Evolutionary conservation across 257 asterid genomes (phyloP), one percentile per base, ranked within the genome.

Genomic region (Solanum neorickii): DNA sequence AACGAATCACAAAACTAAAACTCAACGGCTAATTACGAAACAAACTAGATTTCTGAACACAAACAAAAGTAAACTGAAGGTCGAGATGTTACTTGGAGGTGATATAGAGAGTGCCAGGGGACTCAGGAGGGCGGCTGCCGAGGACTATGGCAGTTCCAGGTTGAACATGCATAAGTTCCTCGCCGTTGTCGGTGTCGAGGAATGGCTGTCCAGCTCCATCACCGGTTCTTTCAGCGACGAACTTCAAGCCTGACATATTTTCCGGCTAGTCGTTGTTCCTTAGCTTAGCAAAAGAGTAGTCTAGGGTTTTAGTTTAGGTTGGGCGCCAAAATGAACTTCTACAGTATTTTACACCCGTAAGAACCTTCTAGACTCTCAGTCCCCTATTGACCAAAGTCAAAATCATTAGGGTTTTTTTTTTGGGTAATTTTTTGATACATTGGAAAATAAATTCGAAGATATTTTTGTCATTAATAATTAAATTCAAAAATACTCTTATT

Each of bases 51-150:
- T 65, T 52, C 14, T n/a, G 10, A 8, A 18, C 14, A 56, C 2
- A 82, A 13, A 62, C 16, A 46, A 29, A 49, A 49, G 85, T 29
- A 49, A 49, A 29, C 49, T 20, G 23, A 82, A 86, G 73, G 52
- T 56, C 9, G 14, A 84, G n/a, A 65, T 6, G 27, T 29, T 92
- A 96, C 99, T 92, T 96, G 70, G 94, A 89, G 89, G 99, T 88
- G 88, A 96, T 91, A 93, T 92, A 94, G 88, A 96, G 99, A 88
- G 96, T 94, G 86, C 99, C 99, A 44, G 96, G 94, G 23, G 93
- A 91, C 66, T 94, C 94, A 70, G 96, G 91, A 5, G 91, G 89
- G 74, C 87, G 94, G 93, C 92, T 92, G 29, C 95, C 98, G 65
- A 96, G 93, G 73, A 92, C 98, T 62, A 96, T 88, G 62, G 98